Conservation (phyloP, 2,329 filamentous ascomycete species). For the Paecilomyces formosus region DNA sequence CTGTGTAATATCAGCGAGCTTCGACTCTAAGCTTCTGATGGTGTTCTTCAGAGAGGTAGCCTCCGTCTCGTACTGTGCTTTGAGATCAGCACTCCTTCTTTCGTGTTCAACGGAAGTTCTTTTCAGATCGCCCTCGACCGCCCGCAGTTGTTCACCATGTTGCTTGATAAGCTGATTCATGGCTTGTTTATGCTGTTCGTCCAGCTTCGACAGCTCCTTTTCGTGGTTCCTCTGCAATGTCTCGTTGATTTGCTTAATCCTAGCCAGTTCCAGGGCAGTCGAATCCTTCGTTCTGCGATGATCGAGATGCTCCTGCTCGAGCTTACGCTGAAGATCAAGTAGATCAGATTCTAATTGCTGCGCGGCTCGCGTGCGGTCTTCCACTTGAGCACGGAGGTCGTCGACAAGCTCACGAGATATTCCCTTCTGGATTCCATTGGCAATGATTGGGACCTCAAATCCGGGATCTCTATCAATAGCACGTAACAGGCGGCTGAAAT, state of each 20-base stretch:
- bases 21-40: conserved; percentile 51
- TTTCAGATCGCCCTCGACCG: conserved; percentile 42
- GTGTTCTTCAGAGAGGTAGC: conserved; percentile 55
- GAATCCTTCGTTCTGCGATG: conserved; percentile 60
- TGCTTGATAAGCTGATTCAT: conserved; percentile 21
- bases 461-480: conserved; percentile 88
- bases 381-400: conserved; percentile 67
- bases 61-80: conserved; percentile 50
- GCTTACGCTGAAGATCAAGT: conserved; percentile 46
- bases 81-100: conserved; percentile 27
- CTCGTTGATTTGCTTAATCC: conserved; percentile 62
- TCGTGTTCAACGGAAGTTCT: conserved; percentile 34
- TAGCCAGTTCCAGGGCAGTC: conserved; percentile 45
- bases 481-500: conserved; percentile 76
- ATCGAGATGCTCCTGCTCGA: conserved; percentile 66
- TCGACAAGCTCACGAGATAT: conserved; percentile 93
- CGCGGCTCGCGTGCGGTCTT: conserved; percentile 59
- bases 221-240: conserved; percentile 63
- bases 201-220: conserved; percentile 49
- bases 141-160: conserved; percentile 31
- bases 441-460: conserved; percentile 72
- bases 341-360: conserved; percentile 51
- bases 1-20: conserved; percentile 42
- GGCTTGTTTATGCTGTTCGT: conserved; percentile 33
- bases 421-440: conserved; percentile 75